Conservation (phyloP, 2,329 filamentous ascomycete genomes). For the Endothia cerciana region DNA sequence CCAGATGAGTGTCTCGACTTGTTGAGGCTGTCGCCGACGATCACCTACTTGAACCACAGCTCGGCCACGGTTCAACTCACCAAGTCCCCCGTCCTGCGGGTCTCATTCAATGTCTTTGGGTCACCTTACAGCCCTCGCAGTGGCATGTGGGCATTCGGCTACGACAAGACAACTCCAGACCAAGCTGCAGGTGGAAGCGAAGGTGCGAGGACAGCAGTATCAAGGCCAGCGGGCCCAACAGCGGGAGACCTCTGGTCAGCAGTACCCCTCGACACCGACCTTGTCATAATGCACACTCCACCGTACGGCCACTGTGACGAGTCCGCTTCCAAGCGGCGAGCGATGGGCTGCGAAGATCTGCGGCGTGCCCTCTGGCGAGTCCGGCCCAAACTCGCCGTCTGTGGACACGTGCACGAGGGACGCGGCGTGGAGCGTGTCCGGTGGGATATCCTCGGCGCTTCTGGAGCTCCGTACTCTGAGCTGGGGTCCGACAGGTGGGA, state of each 20-base stretch:
- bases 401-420: slow-evolving; percentile 73
- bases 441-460: slow-evolving; percentile 56
- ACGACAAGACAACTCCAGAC: slow-evolving; percentile 41
- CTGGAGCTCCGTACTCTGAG: slow-evolving; percentile 49
- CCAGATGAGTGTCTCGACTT: slow-evolving; percentile 57
- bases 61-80: slow-evolving; percentile 57
- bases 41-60: slow-evolving; percentile 68
- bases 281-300: slow-evolving; percentile 74
- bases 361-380: slow-evolving; percentile 61
- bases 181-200: slow-evolving; percentile 6
- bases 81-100: slow-evolving; percentile 57
- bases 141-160: slow-evolving; percentile 70
- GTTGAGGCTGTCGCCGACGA: slow-evolving; percentile 55
- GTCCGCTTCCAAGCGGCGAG: slow-evolving; percentile 39
- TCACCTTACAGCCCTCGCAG: slow-evolving; percentile 66
- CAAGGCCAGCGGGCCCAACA: background rate
- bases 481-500: slow-evolving; percentile 53
- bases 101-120: slow-evolving; percentile 69
- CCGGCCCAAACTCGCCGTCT: slow-evolving; percentile 67
- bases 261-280: slow-evolving; percentile 65
- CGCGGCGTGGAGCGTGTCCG: slow-evolving; percentile 65
- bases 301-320: slow-evolving; percentile 63
- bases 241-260: slow-evolving; percentile 56
- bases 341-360: slow-evolving; percentile 64
- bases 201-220: slow-evolving; percentile 6